Evolutionary conservation across 352 stramenopile species (phyloP).

Genomic region (Pelagophyceae sp.): DNA sequence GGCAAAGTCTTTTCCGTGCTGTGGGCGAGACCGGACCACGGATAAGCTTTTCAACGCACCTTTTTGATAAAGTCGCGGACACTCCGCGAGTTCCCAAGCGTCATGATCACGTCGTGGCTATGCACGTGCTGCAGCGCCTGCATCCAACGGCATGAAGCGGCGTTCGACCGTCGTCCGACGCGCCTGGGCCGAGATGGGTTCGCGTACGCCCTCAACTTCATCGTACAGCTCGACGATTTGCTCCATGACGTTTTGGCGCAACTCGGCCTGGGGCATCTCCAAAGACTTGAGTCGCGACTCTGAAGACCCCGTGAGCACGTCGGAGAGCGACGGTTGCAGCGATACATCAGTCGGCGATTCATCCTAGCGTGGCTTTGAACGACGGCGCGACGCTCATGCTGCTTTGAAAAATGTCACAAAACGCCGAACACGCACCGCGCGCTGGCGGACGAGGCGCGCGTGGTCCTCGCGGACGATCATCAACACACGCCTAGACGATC

Average conservation of each 20-base stretch:
- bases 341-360: not conserved
- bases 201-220: not conserved
- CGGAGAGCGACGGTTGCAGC: not conserved
- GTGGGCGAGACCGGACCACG: not conserved
- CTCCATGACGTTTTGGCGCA: constrained; percentile 5
- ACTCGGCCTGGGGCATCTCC: not conserved
- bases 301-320: not conserved
- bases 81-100: not conserved
- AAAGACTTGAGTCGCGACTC: not conserved
- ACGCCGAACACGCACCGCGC: not conserved
- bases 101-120: not conserved
- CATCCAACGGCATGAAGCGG: too few species aligned
- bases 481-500: not conserved
- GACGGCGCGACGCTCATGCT: not conserved
- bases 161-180: too few species aligned
- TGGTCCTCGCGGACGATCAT: constrained; percentile 2
- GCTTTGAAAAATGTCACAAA: not conserved
- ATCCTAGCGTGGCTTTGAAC: not conserved
- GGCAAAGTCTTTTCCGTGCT: not conserved
- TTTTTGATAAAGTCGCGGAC: not conserved
- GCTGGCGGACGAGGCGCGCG: not conserved
- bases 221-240: constrained; percentile 2
- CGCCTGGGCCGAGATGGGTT: not conserved
- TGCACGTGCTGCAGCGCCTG: not conserved
- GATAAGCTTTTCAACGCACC: not conserved